Evolutionary conservation across 257 asterid species (phyloP), one percentile per base, ranked within the genome.

Genomic region (Solanum etuberosum): DNA sequence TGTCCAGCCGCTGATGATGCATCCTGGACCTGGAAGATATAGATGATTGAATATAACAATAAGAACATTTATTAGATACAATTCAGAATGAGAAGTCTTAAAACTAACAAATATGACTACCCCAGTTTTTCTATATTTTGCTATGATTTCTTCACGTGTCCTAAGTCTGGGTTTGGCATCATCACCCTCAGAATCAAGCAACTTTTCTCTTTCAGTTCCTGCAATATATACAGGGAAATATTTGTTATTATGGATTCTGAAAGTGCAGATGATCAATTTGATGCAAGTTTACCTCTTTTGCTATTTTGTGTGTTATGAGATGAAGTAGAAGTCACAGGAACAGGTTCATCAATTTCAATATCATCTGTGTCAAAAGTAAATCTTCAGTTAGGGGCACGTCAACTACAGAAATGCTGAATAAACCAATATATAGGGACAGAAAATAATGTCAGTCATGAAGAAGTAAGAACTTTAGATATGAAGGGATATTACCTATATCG

Each of bases 1-100:
- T 94, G 88, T 86, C 95, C 98, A 84, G 99, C 99, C 10, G 92
- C 98, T 61, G 99, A 94, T 15, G 98, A 88, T 83, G 95, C 96
- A 89, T 94, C 99, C 99, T 96, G 93, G 86, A 91, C 99, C 99
- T 96, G 93, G 86, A 92, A 92, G 34, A 70, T 14, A 57, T 6
- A 85, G 74, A 85, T 21, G 48, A 70, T 48, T 72, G 42, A 85
- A 87, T 57, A 88, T 57, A 38, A 63, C 80, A 86, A 78, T 88
- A 42, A 83, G 83, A 48, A 61, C 32, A 82, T 43, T 20, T 68
- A 20, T 70, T 87, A 61, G 87, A 87, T 46, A 29, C 10, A 29
- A 14, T 29, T 51, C 35, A 76, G 65, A 9, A 46, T 42, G 68
- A 46, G 23, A 46, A 4, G 37, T 9, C 21, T 6, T 7, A 57